Evolutionary conservation across 140 eudicot genomes (phyloP).

Genomic region (Cichorium intybus): DNA sequence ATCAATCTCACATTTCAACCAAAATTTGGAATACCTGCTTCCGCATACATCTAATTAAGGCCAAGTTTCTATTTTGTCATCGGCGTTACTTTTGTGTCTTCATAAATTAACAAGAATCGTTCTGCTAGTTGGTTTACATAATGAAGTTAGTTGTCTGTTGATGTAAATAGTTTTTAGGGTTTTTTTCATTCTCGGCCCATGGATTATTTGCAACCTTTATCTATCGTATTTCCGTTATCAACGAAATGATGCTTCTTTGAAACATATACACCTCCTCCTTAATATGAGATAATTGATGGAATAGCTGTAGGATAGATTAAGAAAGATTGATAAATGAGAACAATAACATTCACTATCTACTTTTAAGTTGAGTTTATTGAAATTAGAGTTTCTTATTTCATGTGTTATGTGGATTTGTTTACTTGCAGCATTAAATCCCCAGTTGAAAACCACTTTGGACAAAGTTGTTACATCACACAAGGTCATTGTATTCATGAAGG

Average conservation of each 20-base stretch:
- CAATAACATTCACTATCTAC: background rate
- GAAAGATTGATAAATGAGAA: background rate
- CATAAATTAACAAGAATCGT: background rate
- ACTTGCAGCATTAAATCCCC: slow-evolving; percentile 73
- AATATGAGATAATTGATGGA: too few relatives aligned
- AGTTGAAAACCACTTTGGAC: slow-evolving; percentile 73
- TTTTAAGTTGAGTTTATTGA: too few relatives aligned
- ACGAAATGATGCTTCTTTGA: background rate
- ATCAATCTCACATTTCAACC: background rate
- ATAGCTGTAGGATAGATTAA: background rate
- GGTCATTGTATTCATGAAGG: slow-evolving; percentile 90
- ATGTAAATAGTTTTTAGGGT: background rate
- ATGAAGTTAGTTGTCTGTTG: background rate
- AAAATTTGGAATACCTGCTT: background rate
- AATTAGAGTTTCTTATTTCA: background rate
- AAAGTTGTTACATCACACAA: slow-evolving; percentile 85
- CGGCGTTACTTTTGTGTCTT: background rate
- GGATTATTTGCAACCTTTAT: background rate
- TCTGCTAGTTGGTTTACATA: slow-evolving; percentile 1
- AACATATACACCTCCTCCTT: too few relatives aligned
- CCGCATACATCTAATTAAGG: background rate
- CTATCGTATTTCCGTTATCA: background rate
- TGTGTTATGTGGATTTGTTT: background rate
- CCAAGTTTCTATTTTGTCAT: background rate
- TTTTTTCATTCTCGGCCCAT: background rate